These are phyloP conservation scores for Alternaria ventricosa DNA, from an alignment of 2,329 filamentous ascomycete genomes.

Conservation along the genomic window DNA sequence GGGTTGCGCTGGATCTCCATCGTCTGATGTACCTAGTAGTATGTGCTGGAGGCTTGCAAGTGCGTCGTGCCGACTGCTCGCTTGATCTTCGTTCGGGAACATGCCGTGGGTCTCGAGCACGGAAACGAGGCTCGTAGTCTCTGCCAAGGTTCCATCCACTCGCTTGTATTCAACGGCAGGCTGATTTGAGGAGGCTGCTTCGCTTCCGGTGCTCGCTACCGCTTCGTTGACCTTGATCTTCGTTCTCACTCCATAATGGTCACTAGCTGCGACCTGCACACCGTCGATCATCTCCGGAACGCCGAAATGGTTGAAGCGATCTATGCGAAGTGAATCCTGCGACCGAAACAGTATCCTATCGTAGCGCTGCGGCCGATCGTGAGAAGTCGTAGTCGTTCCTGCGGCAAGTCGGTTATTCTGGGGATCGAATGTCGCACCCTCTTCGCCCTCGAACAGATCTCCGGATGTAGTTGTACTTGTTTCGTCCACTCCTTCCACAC, in stretches of 20 bases:
- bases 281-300: constrained; percentile 41
- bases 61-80: constrained; percentile 51
- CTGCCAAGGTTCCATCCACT: constrained; percentile 10
- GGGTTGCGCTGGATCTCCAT: constrained; percentile 8
- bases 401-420: constrained; percentile 63
- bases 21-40: constrained; percentile 46
- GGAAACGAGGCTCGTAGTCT: constrained; percentile 16
- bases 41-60: constrained; percentile 55
- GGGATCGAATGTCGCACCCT: constrained; percentile 71
- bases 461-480: constrained; percentile 30
- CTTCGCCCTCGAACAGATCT: constrained; percentile 63
- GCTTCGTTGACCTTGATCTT: constrained; percentile 36
- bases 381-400: constrained; percentile 61
- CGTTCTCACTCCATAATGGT: constrained; percentile 63
- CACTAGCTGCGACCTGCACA: constrained; percentile 38
- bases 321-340: constrained; percentile 49
- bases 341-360: constrained; percentile 66
- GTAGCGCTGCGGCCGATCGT: constrained; percentile 68
- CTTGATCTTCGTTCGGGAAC: constrained; percentile 59
- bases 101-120: constrained; percentile 31
- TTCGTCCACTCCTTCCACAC: constrained; percentile 54
- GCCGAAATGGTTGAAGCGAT: constrained; percentile 66
- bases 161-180: constrained; percentile 21
- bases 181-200: constrained; percentile 5
- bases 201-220: neutral